A percentile compares a stretch with the other conserved stretches of the same genome.
Conservation (phyloP, 2,329 filamentous ascomycete species). For the Apiospora pterosperma region DNA sequence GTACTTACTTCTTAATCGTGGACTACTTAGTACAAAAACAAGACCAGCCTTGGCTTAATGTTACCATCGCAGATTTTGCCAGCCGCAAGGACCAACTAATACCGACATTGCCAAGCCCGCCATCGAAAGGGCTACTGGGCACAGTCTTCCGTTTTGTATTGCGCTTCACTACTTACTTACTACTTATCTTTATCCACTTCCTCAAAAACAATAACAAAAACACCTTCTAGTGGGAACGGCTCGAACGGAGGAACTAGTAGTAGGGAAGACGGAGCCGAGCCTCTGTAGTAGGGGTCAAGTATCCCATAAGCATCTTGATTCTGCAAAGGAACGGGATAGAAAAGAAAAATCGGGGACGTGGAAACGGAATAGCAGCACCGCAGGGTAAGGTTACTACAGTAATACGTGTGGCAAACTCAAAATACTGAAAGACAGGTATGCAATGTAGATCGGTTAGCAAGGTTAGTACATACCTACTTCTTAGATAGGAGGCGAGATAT, state of each 20-base stretch:
- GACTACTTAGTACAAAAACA: too few species aligned
- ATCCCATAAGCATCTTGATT: neutral
- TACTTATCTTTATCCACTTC: neutral
- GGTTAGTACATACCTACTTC: too few species aligned
- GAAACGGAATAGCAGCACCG: neutral
- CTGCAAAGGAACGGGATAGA: neutral
- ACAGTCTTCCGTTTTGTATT: neutral
- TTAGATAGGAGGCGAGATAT: neutral
- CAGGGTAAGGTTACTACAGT: neutral
- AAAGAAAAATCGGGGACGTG: neutral
- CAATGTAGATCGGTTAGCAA: too few species aligned
- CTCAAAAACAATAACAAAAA: neutral
- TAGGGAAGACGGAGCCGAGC: neutral
- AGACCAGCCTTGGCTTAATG: neutral
- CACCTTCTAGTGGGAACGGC: neutral
- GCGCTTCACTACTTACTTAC: neutral
- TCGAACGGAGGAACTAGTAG: neutral
- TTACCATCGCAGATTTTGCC: neutral
- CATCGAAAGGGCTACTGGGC: neutral
- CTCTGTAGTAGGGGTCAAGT: neutral
- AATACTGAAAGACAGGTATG: neutral
- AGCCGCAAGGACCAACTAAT: neutral
- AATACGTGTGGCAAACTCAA: neutral
- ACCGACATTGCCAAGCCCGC: neutral
- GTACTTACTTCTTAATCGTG: too few species aligned